These are phyloP conservation scores for Coffea eugenioides DNA, from an alignment of 257 asterid genomes.

Conservation along the genomic window DNA sequence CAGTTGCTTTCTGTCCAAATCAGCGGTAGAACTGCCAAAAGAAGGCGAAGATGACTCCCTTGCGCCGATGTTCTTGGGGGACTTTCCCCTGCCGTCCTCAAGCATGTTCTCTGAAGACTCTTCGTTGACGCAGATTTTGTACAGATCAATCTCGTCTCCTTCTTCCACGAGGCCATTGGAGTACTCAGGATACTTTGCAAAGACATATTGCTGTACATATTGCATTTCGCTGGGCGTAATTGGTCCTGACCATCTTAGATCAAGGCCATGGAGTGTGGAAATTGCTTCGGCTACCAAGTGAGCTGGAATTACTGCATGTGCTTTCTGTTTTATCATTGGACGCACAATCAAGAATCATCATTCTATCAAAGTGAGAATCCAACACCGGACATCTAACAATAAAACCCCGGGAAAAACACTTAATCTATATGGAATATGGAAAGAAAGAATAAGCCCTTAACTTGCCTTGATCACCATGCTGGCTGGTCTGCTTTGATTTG, in stretches of 20 bases:
- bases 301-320: slow-evolving; percentile 66
- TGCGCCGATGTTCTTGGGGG: slow-evolving; percentile 37
- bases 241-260: slow-evolving; percentile 89
- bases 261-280: slow-evolving; percentile 74
- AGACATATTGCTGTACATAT: slow-evolving; percentile 70
- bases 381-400: neutral
- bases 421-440: neutral
- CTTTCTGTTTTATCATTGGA: slow-evolving; percentile 45
- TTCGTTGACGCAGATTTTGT: slow-evolving; percentile 57
- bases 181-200: slow-evolving; percentile 78
- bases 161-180: slow-evolving; percentile 71
- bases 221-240: slow-evolving; percentile 75
- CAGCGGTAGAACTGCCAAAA: slow-evolving; percentile 41
- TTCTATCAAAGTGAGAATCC: neutral
- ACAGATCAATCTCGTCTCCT: slow-evolving; percentile 68
- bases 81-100: slow-evolving; percentile 33
- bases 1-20: slow-evolving; percentile 43
- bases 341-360: neutral
- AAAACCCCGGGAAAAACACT: neutral
- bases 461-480: slow-evolving; percentile 85
- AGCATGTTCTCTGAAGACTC: slow-evolving; percentile 38
- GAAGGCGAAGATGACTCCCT: slow-evolving; percentile 32
- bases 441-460: neutral
- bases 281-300: slow-evolving; percentile 84
- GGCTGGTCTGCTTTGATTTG: slow-evolving; percentile 59